Percentiles rank a stretch among this genome's conserved stretches.
These are phyloP conservation scores for Xylaria sp. DNA, from an alignment of 2,329 filamentous ascomycete species.

Conservation along the genomic window DNA sequence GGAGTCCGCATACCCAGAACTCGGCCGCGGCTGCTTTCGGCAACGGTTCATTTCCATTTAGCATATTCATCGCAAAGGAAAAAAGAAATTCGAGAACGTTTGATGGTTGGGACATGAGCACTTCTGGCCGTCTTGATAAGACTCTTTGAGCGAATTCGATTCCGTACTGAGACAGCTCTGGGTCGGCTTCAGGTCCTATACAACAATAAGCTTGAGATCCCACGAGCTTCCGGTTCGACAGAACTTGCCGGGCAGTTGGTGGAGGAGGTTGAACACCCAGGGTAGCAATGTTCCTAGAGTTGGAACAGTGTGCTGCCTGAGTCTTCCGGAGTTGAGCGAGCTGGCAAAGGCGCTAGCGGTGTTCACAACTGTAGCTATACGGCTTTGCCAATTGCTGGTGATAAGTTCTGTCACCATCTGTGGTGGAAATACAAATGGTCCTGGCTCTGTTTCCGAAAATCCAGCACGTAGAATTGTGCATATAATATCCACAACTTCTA, in stretches of 20 bases:
- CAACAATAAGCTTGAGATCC: slow-evolving; percentile 12
- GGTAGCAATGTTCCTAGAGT: slow-evolving; percentile 65
- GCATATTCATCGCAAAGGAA: slow-evolving; percentile 74
- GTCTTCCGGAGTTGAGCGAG: slow-evolving; percentile 62
- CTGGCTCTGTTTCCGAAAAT: slow-evolving; percentile 78
- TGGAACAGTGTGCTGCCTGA: slow-evolving; percentile 55
- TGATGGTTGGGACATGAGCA: slow-evolving; percentile 69
- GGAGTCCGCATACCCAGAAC: slow-evolving; percentile 72
- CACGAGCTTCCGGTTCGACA: background rate
- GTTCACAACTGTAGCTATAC: slow-evolving; percentile 75
- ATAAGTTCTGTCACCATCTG: slow-evolving; percentile 75
- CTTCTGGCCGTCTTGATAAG: slow-evolving; percentile 68
- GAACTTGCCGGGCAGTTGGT: slow-evolving; percentile 65
- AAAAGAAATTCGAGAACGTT: slow-evolving; percentile 74
- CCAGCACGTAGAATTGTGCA: slow-evolving; percentile 79
- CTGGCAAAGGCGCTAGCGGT: slow-evolving; percentile 77
- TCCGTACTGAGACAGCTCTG: slow-evolving; percentile 77
- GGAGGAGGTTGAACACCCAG: slow-evolving; percentile 72
- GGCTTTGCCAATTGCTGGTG: slow-evolving; percentile 66
- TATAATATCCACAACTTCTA: slow-evolving; percentile 76
- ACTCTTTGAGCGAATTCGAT: slow-evolving; percentile 78
- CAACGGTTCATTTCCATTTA: slow-evolving; percentile 77
- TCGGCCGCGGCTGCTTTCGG: slow-evolving; percentile 79
- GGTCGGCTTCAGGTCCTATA: slow-evolving; percentile 69
- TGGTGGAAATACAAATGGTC: slow-evolving; percentile 80